Conservation (phyloP, 345 rosid species). For the Chamaenerion angustifolium region DNA sequence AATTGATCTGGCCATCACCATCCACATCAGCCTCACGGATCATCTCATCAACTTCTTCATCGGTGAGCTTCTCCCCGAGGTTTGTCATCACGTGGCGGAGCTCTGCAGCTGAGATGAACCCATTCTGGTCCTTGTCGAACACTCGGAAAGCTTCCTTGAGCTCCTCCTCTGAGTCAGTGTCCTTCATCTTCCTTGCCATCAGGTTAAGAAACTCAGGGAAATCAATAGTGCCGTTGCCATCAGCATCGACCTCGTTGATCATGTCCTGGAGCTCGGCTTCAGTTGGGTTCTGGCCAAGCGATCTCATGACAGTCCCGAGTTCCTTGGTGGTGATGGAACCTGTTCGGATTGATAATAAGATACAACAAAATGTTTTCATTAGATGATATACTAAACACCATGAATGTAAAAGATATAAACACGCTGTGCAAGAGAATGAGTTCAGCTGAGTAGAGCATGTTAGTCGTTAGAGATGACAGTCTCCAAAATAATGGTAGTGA, state of each 20-base stretch:
- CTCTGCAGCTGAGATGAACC: slow-evolving; percentile 47
- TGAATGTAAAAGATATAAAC: too few species aligned
- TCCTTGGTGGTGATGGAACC: slow-evolving; percentile 51
- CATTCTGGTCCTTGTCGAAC: slow-evolving; percentile 48
- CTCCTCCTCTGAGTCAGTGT: slow-evolving; percentile 48
- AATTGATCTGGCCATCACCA: slow-evolving; percentile 49
- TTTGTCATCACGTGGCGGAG: slow-evolving; percentile 50
- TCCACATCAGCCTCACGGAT: slow-evolving; percentile 47
- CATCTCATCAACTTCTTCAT: slow-evolving; percentile 50
- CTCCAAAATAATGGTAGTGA: too few species aligned
- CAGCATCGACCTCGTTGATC: slow-evolving; percentile 51
- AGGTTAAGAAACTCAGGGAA: slow-evolving; percentile 39
- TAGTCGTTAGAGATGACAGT: too few species aligned
- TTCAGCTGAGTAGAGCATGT: too few species aligned
- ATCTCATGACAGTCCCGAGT: slow-evolving; percentile 46
- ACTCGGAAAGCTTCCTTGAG: slow-evolving; percentile 46
- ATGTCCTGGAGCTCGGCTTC: slow-evolving; percentile 52
- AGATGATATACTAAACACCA: too few species aligned
- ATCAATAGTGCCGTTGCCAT: slow-evolving; percentile 44
- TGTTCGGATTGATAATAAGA: background rate
- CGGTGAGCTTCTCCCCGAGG: slow-evolving; percentile 48
- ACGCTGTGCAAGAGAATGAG: too few species aligned
- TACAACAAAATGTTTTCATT: too few species aligned
- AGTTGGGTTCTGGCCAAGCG: slow-evolving; percentile 44
- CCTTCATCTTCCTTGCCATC: slow-evolving; percentile 51